A percentile compares a stretch with the other conserved stretches of the same genome.
phyloP scores from a whole-genome alignment of 2,329 filamentous ascomycete genomes.

The Colletotrichum higginsianum region DNA sequence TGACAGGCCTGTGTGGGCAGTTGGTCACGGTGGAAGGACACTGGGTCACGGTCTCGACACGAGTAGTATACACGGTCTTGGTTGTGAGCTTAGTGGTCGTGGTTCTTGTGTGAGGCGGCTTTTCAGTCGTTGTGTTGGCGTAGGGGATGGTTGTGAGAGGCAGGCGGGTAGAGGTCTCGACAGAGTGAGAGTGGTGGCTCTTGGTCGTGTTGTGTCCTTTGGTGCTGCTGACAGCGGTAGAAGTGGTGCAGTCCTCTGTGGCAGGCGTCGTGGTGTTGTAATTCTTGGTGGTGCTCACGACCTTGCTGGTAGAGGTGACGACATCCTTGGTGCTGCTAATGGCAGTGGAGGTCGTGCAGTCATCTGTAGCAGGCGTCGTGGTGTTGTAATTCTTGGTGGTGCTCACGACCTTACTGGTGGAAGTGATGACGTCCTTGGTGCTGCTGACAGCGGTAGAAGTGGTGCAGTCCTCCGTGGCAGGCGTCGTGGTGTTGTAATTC shows the following conservation, averaged over 20 bases:
- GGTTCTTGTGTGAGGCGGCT: conserved; percentile 18
- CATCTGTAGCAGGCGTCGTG: background rate
- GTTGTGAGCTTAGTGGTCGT: conserved; percentile 45
- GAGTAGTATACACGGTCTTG: conserved; percentile 57
- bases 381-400: conserved; percentile 5
- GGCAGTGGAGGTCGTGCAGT: background rate
- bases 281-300: background rate
- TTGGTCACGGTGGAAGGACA: conserved; percentile 61
- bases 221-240: conserved; percentile 1
- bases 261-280: conserved; percentile 12
- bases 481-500: conserved; percentile 1
- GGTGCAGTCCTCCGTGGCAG: background rate
- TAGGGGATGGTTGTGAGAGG: conserved; percentile 11
- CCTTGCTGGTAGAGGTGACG: background rate
- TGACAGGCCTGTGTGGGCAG: conserved; percentile 52
- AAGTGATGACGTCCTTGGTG: conserved; percentile 7
- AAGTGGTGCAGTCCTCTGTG: conserved; percentile 10
- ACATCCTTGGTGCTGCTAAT: background rate
- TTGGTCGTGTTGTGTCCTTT: conserved; percentile 5
- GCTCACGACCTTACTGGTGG: background rate
- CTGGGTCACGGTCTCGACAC: conserved; percentile 68
- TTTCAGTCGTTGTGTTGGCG: conserved; percentile 18
- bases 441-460: conserved; percentile 13
- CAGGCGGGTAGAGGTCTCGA: conserved; percentile 33
- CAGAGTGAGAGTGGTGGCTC: background rate